phyloP scores from a whole-genome alignment of 2,329 filamentous ascomycete species.

The Botryotinia globosa region DNA sequence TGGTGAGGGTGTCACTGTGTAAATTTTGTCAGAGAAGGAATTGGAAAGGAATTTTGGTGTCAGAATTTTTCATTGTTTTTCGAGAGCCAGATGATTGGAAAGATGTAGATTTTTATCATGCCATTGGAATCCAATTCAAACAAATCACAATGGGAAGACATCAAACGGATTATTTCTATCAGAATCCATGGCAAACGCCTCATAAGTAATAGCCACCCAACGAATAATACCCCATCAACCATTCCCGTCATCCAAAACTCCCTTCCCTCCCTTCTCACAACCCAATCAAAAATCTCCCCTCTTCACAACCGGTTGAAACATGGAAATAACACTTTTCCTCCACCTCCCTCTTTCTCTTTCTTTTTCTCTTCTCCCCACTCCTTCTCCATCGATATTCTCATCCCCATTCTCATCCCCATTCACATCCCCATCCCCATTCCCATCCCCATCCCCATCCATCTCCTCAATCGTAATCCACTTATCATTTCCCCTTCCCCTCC shows the following conservation, averaged over 20 bases:
- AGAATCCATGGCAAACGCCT: too few species aligned
- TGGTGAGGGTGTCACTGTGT: constrained; percentile 21
- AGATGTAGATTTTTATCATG: too few species aligned
- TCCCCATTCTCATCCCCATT: not conserved
- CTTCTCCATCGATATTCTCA: too few species aligned
- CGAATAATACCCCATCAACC: not conserved
- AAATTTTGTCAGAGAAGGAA: not conserved
- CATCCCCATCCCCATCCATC: not conserved
- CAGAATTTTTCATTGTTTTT: too few species aligned
- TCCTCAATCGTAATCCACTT: not conserved
- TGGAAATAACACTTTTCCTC: not conserved
- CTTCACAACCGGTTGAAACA: not conserved
- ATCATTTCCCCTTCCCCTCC: not conserved
- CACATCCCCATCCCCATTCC: not conserved
- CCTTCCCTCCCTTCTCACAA: too few species aligned
- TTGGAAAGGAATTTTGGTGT: not conserved
- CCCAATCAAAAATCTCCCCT: not conserved
- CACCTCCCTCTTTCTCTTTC: not conserved
- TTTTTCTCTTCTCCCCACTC: not conserved
- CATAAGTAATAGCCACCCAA: not conserved
- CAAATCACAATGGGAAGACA: too few species aligned
- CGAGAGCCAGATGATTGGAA: too few species aligned
- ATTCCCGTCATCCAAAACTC: not conserved
- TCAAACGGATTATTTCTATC: too few species aligned
- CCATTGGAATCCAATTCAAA: too few species aligned